Conservation (phyloP, 371 early-diverging fungal species). For the Rhizopus microsporus region DNA sequence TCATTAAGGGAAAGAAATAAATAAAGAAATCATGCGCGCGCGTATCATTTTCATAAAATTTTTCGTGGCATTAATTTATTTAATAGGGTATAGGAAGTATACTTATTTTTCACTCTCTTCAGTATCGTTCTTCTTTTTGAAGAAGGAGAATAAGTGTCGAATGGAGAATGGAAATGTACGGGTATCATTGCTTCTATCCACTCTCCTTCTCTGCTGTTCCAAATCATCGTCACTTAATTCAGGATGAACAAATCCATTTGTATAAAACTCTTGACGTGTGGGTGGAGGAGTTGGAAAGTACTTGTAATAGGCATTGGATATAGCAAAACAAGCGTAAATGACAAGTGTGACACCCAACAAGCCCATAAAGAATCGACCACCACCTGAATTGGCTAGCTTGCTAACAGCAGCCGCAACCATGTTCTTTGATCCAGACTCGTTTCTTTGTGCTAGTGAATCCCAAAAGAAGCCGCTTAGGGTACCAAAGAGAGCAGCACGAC, state of each 20-base stretch:
- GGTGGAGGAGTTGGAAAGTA: slow-evolving; percentile 54
- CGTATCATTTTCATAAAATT: no score
- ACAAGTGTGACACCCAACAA: slow-evolving; percentile 39
- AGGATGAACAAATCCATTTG: slow-evolving; percentile 17
- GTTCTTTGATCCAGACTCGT: slow-evolving; percentile 38
- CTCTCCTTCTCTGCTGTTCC: no score
- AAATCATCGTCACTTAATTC: not conserved
- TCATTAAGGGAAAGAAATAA: not conserved
- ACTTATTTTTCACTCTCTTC: no score
- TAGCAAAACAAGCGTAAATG: slow-evolving; percentile 47
- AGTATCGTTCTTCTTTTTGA: no score
- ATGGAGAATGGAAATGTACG: no score
- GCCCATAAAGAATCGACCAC: slow-evolving; percentile 44
- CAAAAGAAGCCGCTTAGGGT: slow-evolving; percentile 49
- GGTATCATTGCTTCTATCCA: no score
- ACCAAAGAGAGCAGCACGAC: slow-evolving; percentile 44
- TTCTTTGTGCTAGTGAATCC: slow-evolving; percentile 38
- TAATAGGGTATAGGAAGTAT: no score
- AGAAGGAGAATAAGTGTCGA: no score
- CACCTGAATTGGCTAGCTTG: slow-evolving; percentile 31
- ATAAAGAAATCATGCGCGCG: not conserved
- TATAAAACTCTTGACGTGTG: slow-evolving; percentile 30
- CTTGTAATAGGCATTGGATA: slow-evolving; percentile 43
- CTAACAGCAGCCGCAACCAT: slow-evolving; percentile 43
- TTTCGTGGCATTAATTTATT: no score